Evolutionary conservation across 23 red algal genomes (phyloP).

Genomic region (Cyanidioschyzon merolae): DNA sequence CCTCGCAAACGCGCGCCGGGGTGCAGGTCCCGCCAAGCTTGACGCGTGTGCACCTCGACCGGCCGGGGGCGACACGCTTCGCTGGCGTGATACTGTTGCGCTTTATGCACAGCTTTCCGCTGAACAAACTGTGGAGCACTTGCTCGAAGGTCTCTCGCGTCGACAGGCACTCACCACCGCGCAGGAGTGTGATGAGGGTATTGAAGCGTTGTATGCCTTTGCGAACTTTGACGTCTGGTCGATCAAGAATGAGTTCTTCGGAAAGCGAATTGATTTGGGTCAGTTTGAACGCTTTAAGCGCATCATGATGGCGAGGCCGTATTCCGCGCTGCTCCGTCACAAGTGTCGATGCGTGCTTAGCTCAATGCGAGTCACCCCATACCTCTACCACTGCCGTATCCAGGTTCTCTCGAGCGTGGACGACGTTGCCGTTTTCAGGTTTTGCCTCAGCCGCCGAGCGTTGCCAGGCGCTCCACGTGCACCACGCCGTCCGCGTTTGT

Average conservation of each 20-base stretch:
- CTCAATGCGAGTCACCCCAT: slow-evolving; percentile 23
- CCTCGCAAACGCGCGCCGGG: too few relatives aligned
- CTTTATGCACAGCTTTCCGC: slow-evolving; percentile 53
- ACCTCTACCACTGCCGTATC: slow-evolving; percentile 38
- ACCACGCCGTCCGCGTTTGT: slow-evolving; percentile 18
- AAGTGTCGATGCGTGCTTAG: slow-evolving; percentile 26
- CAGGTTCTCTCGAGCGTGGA: background rate
- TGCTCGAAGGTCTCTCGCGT: slow-evolving; percentile 35
- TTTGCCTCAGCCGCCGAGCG: background rate
- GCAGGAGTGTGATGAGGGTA: slow-evolving; percentile 47
- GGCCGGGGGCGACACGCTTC: background rate
- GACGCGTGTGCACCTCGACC: background rate
- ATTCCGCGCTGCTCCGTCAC: slow-evolving; percentile 39
- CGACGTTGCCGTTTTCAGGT: background rate
- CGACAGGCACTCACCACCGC: slow-evolving; percentile 14
- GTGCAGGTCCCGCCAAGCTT: too few relatives aligned
- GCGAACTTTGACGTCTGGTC: slow-evolving; percentile 63
- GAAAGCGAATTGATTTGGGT: slow-evolving; percentile 54
- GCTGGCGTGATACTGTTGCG: slow-evolving; percentile 51
- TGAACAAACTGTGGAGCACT: slow-evolving; percentile 37
- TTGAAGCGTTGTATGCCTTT: slow-evolving; percentile 64
- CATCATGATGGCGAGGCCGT: slow-evolving; percentile 37
- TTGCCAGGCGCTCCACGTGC: slow-evolving; percentile 20
- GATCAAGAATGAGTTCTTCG: slow-evolving; percentile 50
- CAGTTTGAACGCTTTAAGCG: slow-evolving; percentile 71